phyloP scores from a whole-genome alignment of 768 basidiomycete genomes.

The Cantharellus anzutake region DNA sequence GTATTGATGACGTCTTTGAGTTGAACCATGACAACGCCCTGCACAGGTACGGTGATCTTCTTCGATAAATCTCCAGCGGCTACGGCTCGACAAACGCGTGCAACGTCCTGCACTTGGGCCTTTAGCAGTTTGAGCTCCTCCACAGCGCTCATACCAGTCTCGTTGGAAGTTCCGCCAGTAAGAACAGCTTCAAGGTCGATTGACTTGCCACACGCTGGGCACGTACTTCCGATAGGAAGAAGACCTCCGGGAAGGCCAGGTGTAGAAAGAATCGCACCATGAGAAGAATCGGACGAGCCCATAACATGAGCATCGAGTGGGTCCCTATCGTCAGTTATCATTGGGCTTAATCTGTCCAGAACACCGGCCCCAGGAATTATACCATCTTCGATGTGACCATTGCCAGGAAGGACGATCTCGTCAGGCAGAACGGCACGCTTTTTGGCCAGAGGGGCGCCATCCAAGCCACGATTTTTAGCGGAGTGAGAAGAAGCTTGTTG shows the following conservation, averaged over 20 bases:
- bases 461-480: not conserved
- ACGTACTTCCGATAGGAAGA: constrained; percentile 19
- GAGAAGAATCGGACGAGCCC: constrained; percentile 9
- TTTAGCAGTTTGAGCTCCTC: constrained; percentile 64
- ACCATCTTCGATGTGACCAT: constrained; percentile 3
- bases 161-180: constrained; percentile 18
- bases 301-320: not conserved
- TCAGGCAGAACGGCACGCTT: not conserved
- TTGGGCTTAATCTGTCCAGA: constrained; percentile 4
- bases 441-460: not conserved
- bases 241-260: not conserved
- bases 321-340: not conserved
- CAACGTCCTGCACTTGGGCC: constrained; percentile 70
- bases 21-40: constrained; percentile 63
- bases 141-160: constrained; percentile 46
- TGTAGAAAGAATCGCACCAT: not conserved
- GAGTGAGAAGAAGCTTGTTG: not conserved
- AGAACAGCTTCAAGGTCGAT: constrained; percentile 19
- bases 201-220: constrained; percentile 28
- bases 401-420: not conserved
- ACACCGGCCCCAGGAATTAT: not conserved
- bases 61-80: constrained; percentile 57
- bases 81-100: constrained; percentile 63
- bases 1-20: constrained; percentile 62
- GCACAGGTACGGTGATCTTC: constrained; percentile 62